Conservation (phyloP, 495 filamentous ascomycete species). For the Schizothecium vesticola region DNA sequence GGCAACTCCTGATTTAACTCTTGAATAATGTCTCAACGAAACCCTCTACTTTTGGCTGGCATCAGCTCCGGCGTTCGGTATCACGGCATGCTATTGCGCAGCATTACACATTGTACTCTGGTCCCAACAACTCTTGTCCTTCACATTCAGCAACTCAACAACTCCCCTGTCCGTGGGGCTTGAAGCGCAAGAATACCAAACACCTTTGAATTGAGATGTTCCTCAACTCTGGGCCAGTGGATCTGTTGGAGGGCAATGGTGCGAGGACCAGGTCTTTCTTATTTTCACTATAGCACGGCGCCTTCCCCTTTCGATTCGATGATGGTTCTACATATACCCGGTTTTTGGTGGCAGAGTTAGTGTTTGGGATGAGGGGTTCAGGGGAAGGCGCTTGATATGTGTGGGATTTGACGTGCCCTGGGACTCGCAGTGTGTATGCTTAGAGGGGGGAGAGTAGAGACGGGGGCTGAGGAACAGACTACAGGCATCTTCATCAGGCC, state of each 20-base stretch:
- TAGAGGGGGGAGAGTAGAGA: not conserved
- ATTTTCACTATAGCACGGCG: not conserved
- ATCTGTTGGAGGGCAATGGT: not conserved
- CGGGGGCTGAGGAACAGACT: not conserved
- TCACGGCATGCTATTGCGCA: slow-evolving; percentile 18
- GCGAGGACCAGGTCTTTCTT: not conserved
- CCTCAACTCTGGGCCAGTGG: not conserved
- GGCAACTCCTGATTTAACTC: slow-evolving; percentile 20
- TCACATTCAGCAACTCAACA: not conserved
- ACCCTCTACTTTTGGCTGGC: slow-evolving; percentile 25
- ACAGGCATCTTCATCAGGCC: slow-evolving; percentile 5
- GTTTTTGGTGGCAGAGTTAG: slow-evolving; percentile 22
- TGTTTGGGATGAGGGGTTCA: slow-evolving; percentile 20
- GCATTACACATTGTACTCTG: slow-evolving; percentile 3
- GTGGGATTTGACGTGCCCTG: slow-evolving; percentile 7
- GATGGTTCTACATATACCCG: slow-evolving; percentile 41
- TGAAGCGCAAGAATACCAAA: too few relatives aligned
- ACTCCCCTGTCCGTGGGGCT: too few relatives aligned
- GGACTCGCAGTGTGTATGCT: not conserved
- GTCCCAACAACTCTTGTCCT: slow-evolving; percentile 4
- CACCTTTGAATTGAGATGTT: too few relatives aligned
- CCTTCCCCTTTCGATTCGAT: slow-evolving; percentile 35
- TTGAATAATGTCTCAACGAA: slow-evolving; percentile 33
- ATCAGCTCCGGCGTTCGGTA: slow-evolving; percentile 40
- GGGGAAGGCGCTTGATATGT: slow-evolving; percentile 32